Percentiles rank a stretch among this genome's conserved stretches.
phyloP scores from a whole-genome alignment of 75 land plant genomes.

The Selaginella tamariscina region DNA sequence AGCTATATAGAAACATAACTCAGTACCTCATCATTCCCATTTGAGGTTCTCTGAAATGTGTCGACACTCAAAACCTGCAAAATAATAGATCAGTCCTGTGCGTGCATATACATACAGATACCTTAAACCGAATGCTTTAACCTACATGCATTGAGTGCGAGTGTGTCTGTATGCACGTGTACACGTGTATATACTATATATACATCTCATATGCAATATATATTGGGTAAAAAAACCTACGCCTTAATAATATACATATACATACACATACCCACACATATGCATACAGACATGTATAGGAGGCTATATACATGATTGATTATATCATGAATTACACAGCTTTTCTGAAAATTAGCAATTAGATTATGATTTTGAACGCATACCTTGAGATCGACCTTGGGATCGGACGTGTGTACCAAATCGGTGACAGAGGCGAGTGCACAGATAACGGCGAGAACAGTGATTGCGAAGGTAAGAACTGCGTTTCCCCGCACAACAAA shows the following conservation, averaged over 20 bases:
- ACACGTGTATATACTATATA: no score
- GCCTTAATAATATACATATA: no score
- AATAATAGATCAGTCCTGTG: not conserved
- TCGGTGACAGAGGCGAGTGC: conserved; percentile 76
- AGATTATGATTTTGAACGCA: no score
- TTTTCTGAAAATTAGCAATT: not conserved
- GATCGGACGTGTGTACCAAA: conserved; percentile 46
- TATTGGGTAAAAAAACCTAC: no score
- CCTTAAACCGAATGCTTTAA: no score
- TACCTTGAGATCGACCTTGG: conserved; percentile 50
- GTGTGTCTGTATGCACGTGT: no score
- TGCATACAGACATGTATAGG: no score
- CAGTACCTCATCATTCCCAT: conserved; percentile 77
- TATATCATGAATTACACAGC: not conserved
- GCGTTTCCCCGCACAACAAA: conserved; percentile 69
- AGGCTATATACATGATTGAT: not conserved
- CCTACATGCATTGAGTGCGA: no score
- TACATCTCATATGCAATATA: no score
- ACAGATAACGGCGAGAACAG: conserved; percentile 66
- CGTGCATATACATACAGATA: no score
- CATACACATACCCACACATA: no score
- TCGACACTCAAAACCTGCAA: conserved; percentile 53
- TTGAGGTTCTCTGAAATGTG: conserved; percentile 51
- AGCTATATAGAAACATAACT: no score
- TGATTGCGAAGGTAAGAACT: conserved; percentile 55